These are phyloP conservation scores for Populus alba DNA, from an alignment of 345 rosid genomes.

Conservation along the genomic window DNA sequence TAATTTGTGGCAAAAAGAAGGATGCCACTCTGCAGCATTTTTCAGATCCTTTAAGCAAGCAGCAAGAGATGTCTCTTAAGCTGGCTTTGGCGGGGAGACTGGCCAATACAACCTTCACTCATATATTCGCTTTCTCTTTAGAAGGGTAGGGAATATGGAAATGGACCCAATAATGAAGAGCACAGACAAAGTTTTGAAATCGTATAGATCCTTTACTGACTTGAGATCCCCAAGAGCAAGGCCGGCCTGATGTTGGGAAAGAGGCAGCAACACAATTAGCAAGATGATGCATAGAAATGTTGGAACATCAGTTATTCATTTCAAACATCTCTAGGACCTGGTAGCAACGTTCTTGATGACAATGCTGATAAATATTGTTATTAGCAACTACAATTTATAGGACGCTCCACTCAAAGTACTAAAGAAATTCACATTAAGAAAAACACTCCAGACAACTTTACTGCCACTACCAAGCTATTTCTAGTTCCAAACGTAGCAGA, in stretches of 20 bases:
- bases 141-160: constrained; percentile 63
- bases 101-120: constrained; percentile 38
- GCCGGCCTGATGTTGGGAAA: constrained; percentile 55
- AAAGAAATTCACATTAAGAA: no score
- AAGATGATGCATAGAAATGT: background rate
- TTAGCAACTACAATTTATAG: background rate
- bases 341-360: background rate
- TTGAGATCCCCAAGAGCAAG: constrained; percentile 82
- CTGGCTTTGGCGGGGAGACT: constrained; percentile 6
- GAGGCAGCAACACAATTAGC: constrained; percentile 3
- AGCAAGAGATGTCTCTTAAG: constrained; percentile 15
- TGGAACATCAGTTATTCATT: background rate
- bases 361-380: background rate
- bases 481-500: no score
- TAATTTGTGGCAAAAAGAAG: background rate
- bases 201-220: constrained; percentile 78
- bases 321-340: background rate
- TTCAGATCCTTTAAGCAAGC: constrained; percentile 14
- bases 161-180: constrained; percentile 74
- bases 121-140: constrained; percentile 67
- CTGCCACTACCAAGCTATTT: no score
- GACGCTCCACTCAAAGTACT: background rate
- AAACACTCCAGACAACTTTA: no score
- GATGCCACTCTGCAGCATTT: background rate
- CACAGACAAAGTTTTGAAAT: constrained; percentile 67